Percentiles rank a stretch among this genome's conserved stretches.
phyloP scores from a whole-genome alignment of 805 yeast species.

The Debaryomyces hansenii region DNA sequence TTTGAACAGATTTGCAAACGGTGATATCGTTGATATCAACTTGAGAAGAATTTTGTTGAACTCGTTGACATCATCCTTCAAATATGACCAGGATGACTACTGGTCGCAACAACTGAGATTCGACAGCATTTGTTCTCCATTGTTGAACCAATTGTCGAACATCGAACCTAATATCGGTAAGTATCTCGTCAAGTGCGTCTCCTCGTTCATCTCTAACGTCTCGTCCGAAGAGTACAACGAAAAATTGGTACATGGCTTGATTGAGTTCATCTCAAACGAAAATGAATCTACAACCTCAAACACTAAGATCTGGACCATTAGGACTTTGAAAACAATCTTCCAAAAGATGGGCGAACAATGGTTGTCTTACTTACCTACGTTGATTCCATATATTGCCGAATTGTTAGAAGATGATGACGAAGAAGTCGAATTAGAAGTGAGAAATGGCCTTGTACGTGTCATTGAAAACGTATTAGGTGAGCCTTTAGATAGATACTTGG shows the following conservation, averaged over 20 bases:
- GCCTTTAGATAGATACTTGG: conserved; percentile 81
- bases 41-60: conserved; percentile 73
- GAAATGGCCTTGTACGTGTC: conserved; percentile 86
- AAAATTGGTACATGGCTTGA: conserved; percentile 47
- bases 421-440: conserved; percentile 83
- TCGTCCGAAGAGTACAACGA: conserved; percentile 73
- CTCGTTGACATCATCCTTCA: conserved; percentile 78
- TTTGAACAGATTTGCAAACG: conserved; percentile 48
- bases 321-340: conserved; percentile 76
- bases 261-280: conserved; percentile 37
- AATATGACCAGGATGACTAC: conserved; percentile 88
- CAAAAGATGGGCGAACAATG: conserved; percentile 93
- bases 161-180: conserved; percentile 78
- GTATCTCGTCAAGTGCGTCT: conserved; percentile 74
- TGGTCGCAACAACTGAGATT: conserved; percentile 91
- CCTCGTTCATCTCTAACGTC: conserved; percentile 70
- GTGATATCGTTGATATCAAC: conserved; percentile 44
- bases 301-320: conserved; percentile 82
- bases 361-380: conserved; percentile 86
- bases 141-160: conserved; percentile 64
- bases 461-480: conserved; percentile 93
- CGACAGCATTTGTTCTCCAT: conserved; percentile 61
- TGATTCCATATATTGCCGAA: conserved; percentile 95
- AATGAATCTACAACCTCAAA: conserved; percentile 63
- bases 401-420: conserved; percentile 94